Base-by-base conservation (phyloP, 805 yeast genomes). In the Isabelozyma rhagii region DNA sequence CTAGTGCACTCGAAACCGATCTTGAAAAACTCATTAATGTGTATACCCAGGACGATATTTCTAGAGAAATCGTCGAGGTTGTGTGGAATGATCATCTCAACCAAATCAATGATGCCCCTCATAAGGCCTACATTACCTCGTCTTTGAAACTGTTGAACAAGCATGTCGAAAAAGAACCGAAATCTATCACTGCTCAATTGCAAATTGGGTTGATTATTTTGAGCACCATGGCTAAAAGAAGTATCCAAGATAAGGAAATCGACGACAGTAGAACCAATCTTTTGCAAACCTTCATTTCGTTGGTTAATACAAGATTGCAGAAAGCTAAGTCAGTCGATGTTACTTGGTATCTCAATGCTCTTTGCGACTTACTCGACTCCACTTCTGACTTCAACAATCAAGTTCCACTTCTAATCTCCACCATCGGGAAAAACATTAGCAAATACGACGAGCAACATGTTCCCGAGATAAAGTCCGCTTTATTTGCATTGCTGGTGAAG, bases 1-100 rank as follows among this genome's bases (percentile, higher is more conserved):
- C 69, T 55, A 77, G 89, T 0, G 55, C 58, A 1, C 54, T 85
- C 10, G 92, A 85, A 60, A 60, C 66, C 0, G 70, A 79, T 42
- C 55, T 72, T 29, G 44, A 56, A 1, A 44, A 47, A 0, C 47
- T 73, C 3, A 52, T 62, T 6, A 46, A 44, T 5, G 25, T 68
- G 5, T 47, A 66, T 6, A 45, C 50, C 1, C n/a, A 4, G n/a
- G 36, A 9, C 5, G 17, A 47, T 7, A 40, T 36, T 31, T 44
- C 49, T n/a, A 5, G 34, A 31, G 51, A 55, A 1, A 60, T 81
- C 4, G 68, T 75, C 43, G 59, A 68, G 41, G 55, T 50, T 0
- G 55, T 82, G 0, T 74, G 82, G 74, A 44, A 39, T 0, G 66
- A 71, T 40, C 76, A 79, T 55, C 42, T 74, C 18, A 64, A 66